phyloP scores from a whole-genome alignment of 225 moss, liverwort and hornwort genomes.

The Neckera pumila region DNA sequence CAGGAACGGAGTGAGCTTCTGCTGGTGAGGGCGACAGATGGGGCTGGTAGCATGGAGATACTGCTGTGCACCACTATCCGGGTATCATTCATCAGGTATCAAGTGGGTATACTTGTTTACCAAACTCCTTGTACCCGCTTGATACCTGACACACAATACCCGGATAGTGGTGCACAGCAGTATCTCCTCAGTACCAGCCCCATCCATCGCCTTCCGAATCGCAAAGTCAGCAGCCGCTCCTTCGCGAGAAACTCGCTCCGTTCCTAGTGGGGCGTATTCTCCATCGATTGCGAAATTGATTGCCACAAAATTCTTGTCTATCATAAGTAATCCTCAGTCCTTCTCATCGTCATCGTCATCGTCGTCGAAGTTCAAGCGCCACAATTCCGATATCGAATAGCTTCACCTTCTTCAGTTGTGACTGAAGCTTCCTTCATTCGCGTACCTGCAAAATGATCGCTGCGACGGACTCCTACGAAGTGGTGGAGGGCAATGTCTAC shows the following conservation, averaged over 20 bases:
- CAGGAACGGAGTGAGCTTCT: too few relatives aligned
- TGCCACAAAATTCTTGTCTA: not conserved
- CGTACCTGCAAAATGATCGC: constrained; percentile 62
- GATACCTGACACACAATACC: not conserved
- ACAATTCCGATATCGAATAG: too few relatives aligned
- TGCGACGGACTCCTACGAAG: constrained; percentile 40
- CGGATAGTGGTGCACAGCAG: not conserved
- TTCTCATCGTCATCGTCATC: too few relatives aligned
- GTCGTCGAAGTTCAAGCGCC: too few relatives aligned
- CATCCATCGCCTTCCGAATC: too few relatives aligned
- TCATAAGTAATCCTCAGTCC: not conserved
- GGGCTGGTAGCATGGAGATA: not conserved
- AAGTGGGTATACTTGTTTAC: not conserved
- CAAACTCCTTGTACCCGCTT: not conserved
- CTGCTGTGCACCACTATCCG: not conserved
- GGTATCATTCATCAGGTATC: not conserved
- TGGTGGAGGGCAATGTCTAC: constrained; percentile 74
- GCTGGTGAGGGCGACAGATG: too few relatives aligned
- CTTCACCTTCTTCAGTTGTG: not conserved
- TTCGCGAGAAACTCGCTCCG: not conserved
- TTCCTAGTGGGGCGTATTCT: not conserved
- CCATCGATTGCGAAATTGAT: not conserved
- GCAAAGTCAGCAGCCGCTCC: not conserved
- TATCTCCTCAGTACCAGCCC: not conserved
- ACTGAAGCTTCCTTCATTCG: not conserved